phyloP scores from a whole-genome alignment of 129 eudicot genomes.

The Flaveria linearis region DNA sequence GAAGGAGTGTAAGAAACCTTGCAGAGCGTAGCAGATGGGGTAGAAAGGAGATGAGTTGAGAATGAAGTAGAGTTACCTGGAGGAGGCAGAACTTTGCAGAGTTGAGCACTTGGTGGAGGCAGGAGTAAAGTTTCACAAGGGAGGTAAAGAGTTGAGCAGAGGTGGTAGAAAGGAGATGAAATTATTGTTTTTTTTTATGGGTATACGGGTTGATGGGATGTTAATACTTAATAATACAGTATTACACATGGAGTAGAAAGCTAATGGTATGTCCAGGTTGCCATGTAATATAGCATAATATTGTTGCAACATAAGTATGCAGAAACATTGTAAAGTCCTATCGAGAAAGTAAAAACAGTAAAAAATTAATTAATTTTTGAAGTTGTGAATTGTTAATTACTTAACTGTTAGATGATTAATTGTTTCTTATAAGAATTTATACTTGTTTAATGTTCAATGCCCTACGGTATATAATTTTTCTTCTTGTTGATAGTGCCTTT shows the following conservation, averaged over 20 bases:
- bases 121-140: neutral
- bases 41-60: conserved; percentile 2
- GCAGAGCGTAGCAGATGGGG: neutral
- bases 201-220: neutral
- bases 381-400: no score
- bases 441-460: no score
- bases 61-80: neutral
- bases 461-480: neutral
- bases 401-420: no score
- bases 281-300: no score
- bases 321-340: no score
- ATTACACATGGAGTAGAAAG: neutral
- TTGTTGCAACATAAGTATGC: neutral
- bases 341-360: no score
- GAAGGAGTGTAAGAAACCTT: neutral
- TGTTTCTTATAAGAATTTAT: no score
- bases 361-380: no score
- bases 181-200: neutral
- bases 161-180: neutral
- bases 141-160: neutral
- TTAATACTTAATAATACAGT: neutral
- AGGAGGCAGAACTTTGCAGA: no score
- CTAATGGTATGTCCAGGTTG: no score
- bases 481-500: neutral
- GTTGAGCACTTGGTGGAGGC: neutral